Percentiles rank a stretch among this genome's conserved stretches.
Evolutionary conservation across 192 early-diverging fungal species (phyloP).

Genomic region (Paraglomus occultum): DNA sequence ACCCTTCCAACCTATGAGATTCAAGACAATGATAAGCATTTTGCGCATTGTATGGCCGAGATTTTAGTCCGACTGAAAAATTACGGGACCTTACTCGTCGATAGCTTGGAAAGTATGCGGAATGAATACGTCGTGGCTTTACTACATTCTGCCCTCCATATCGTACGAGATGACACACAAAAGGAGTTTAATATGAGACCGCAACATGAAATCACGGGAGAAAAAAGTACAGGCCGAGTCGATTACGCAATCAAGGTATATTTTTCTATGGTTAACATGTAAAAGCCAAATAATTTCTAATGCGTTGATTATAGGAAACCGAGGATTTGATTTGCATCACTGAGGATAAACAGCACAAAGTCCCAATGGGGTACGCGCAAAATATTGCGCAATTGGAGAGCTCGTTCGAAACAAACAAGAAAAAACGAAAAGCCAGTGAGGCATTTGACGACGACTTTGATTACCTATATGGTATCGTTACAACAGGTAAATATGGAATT

Average conservation of each 20-base stretch:
- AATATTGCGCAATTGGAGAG: not conserved
- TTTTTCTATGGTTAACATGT: too few relatives aligned
- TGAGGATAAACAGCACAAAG: not conserved
- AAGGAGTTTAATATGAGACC: slow-evolving; percentile 8
- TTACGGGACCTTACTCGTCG: slow-evolving; percentile 17
- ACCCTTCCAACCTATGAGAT: slow-evolving; percentile 12
- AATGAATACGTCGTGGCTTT: slow-evolving; percentile 13
- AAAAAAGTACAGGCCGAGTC: not conserved
- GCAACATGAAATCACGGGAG: not conserved
- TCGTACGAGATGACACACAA: not conserved
- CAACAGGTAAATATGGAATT: not conserved
- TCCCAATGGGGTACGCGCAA: not conserved
- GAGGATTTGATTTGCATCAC: not conserved
- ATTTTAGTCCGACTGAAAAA: slow-evolving; percentile 8
- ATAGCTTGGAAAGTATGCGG: slow-evolving; percentile 22
- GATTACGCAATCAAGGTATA: slow-evolving; percentile 5
- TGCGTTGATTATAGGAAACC: too few relatives aligned
- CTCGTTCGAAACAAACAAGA: not conserved
- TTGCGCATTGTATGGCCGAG: not conserved
- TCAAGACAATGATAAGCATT: slow-evolving; percentile 6
- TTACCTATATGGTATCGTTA: not conserved
- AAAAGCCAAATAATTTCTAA: too few relatives aligned
- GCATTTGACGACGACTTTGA: not conserved
- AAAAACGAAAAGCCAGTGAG: not conserved
- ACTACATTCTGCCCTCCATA: slow-evolving; percentile 13